A percentile compares a stretch with the other conserved stretches of the same genome.
Conservation (phyloP, 257 asterid genomes). For the Lycium barbarum region DNA sequence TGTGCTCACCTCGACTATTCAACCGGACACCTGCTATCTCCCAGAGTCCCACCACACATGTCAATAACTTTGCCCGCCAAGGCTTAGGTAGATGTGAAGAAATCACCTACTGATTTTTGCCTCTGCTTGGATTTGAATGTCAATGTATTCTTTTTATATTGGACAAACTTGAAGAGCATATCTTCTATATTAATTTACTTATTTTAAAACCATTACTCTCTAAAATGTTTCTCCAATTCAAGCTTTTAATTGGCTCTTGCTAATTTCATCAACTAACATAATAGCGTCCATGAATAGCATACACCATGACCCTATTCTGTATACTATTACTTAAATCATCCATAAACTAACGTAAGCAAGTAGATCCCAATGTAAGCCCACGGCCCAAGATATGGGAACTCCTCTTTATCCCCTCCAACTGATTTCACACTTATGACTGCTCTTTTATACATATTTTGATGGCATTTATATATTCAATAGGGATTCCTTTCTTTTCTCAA, state of each 20-base stretch:
- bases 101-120: background rate
- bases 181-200: background rate
- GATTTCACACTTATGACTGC: background rate
- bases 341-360: background rate
- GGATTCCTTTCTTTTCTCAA: background rate
- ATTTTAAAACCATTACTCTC: background rate
- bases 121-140: slow-evolving; percentile 8
- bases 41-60: background rate
- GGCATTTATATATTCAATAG: background rate
- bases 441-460: background rate
- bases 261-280: slow-evolving; percentile 4
- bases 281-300: background rate
- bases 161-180: background rate
- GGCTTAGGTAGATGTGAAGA: background rate
- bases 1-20: background rate
- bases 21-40: background rate
- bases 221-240: slow-evolving; percentile 13
- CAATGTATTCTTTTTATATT: background rate
- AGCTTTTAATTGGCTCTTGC: background rate
- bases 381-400: background rate
- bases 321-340: background rate
- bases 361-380: background rate
- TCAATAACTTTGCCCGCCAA: background rate
- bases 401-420: slow-evolving; percentile 11
- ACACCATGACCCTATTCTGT: background rate